A percentile compares a stretch with the other conserved stretches of the same genome.
phyloP scores from a whole-genome alignment of 371 early-diverging fungal genomes.

The Circinella umbellata region DNA sequence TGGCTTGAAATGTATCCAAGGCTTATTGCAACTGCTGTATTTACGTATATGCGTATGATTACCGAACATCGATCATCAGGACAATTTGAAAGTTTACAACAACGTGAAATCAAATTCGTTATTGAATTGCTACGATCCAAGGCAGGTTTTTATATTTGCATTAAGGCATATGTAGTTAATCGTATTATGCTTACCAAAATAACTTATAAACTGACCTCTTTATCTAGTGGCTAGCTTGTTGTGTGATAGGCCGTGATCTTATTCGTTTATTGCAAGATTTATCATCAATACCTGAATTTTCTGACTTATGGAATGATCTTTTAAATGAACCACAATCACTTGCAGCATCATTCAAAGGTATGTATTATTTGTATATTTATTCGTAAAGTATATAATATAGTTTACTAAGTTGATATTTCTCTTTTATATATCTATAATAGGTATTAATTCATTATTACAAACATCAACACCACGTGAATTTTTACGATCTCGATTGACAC shows the following conservation, averaged over 20 bases:
- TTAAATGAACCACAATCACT: conserved; percentile 60
- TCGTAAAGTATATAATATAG: neutral
- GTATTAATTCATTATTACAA: conserved; percentile 51
- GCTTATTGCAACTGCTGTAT: conserved; percentile 63
- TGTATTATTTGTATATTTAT: neutral
- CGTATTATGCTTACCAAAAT: too few relatives aligned
- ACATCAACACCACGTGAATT: conserved; percentile 70
- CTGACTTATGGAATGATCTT: conserved; percentile 67
- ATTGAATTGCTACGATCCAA: conserved; percentile 60
- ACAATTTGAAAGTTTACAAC: conserved; percentile 47
- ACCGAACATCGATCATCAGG: conserved; percentile 62
- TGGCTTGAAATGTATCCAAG: conserved; percentile 57
- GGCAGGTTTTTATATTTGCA: conserved; percentile 22
- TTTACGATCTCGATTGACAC: conserved; percentile 65
- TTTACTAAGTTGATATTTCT: neutral
- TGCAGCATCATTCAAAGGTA: conserved; percentile 61
- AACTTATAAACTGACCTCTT: neutral
- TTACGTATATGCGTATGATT: conserved; percentile 61
- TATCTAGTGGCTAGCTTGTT: conserved; percentile 60
- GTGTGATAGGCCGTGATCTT: conserved; percentile 72
- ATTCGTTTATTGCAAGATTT: conserved; percentile 74
- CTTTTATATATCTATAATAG: conserved; percentile 19
- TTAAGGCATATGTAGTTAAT: too few relatives aligned
- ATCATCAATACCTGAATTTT: conserved; percentile 58
- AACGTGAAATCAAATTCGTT: conserved; percentile 60